Base-by-base conservation (phyloP, 805 yeast species). In the Yamadazyma sp. region DNA sequence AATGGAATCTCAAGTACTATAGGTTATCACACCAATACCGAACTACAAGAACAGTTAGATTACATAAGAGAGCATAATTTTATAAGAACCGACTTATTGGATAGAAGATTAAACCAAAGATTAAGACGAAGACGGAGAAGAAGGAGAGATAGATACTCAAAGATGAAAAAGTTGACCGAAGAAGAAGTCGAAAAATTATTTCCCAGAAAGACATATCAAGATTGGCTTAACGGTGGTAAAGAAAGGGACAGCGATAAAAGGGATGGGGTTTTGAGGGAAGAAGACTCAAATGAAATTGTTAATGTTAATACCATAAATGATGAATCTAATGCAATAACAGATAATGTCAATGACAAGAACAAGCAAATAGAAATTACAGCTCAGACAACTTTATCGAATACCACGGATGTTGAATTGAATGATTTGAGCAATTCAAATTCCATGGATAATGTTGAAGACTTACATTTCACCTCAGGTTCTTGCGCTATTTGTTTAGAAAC, bases 401-500 rank as follows among this genome's bases (percentile, higher is more conserved):
- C 9, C 11, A 19, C 11, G 7, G 20, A 15, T 17, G 29, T 34
- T 14, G 39, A 41, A 16, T 13, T 37, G 27, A 17, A 5, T 15
- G 30, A 27, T 7, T 14, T 27, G 20, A n/a, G n/a, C 10, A 6
- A 18, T 29, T 7, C 11, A 20, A 20, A 7, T 20, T 20, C 10
- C 23, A 7, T 7, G 23, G 14, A 11, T 16, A 7, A 15, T 8
- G 18, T 7, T 7, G 18, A 26, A 12, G 20, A 31, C 4, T 39
- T 42, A 20, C 85, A 79, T 48, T 79, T 65, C 48, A 73, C 78
- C 25, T 77, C 84, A 1, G 93, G 88, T 8, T 56, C 73, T 1
- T 85, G 95, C 65, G 88, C 91, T 9, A 81, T 85, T 44, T 85
- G 95, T 56, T 66, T 86, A 23, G 94, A 85, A 26, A 55, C 63